Evolutionary conservation across 2,329 filamentous ascomycete genomes (phyloP), one percentile per base, ranked within the genome.

Genomic region (Penicillium sp.): DNA sequence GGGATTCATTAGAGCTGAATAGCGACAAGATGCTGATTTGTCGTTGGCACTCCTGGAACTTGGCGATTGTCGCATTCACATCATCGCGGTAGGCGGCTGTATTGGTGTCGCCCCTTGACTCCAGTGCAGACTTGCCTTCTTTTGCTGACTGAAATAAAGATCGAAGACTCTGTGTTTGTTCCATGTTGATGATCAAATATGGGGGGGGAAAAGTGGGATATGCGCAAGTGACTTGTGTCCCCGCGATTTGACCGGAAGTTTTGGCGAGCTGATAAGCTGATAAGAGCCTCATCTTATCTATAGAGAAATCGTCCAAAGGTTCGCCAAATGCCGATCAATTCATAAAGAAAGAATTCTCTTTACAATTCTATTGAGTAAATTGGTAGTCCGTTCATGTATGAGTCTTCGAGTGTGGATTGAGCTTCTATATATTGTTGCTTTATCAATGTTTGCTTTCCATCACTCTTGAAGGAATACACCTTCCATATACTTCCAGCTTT

Each of bases 1-100:
- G 75, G 1, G 84, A 83, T 74, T 99, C 94, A 74, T 99, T 99
- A 33, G 86, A 81, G 64, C 91, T 96, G 82, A 97, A 97, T 51
- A 99, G 80, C 0, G 89, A 88, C 25, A 94, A 80, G 56, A 85
- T 81, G 61, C 85, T 80, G 60, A 90, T 85, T 53, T 89, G 83
- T 56, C 84, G 79, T 55, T 88, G 80, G 72, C 89, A 92, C 71
- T 89, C 81, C 67, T 89, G 81, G 75, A 96, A 93, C 51, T 85
- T 82, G 60, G 82, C 75, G 64, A 96, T 85, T 40, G 89, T 84
- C 37, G 80, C 75, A 56, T 79, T 78, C 63, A 96, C 81, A 65
- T 85, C 85, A 62, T 87, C 82, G 69, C 85, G 85, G 75, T 88
- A 93, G 53, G 79, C 73, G 31, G 85, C 77, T 23, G 84, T 86